Evolutionary conservation across 352 stramenopile genomes (phyloP), one percentile per base, ranked within the genome.

Genomic region (Pythium rhizo-oryzae): DNA sequence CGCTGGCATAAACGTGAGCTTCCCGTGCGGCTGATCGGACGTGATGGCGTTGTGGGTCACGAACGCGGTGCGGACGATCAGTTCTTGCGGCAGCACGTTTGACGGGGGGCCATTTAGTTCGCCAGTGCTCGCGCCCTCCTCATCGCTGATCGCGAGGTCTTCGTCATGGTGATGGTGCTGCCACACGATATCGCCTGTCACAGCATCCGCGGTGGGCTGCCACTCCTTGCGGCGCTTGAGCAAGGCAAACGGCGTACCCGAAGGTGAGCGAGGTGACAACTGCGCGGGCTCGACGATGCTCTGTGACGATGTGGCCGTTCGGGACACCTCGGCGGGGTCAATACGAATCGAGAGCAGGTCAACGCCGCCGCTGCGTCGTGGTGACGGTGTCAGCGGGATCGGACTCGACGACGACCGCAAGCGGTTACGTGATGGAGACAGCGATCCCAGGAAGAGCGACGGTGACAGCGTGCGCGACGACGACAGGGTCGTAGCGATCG

Each of bases 201-300:
- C 30, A 4, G 61, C 55, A 15, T 73, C 67, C 0, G 83, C 21
- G 8, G 61, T 53, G 2, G 70, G 53, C 25, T 65, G 67, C 79
- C 79, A 87, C 59, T 87, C 79, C n/a, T 80, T 81, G 25, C 79
- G 71, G 33, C 71, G 73, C 51, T 62, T 62, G 56, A 75, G 56
- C 62, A 68, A 60, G 9, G 62, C 44, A 11, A 65, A 52, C 9
- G 69, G 51, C 19, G 62, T 63, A 8, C 54, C 67, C 6, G 60
- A 73, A 4, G 67, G 67, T 2, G 53, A 73, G 0, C 46, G 67
- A 16, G 60, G 60, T 1, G 59, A 41, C 8, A 52, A 5, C 8
- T 24, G 2, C 8, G 56, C 16, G 6, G 57, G 33, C 8, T 70
- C 56, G 23, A 49, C 24, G 15, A 23, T 23, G 23, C 64, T 52